Evolutionary conservation across 768 basidiomycete genomes (phyloP), one percentile per base, ranked within the genome.

Genomic region (Collybia sordida): DNA sequence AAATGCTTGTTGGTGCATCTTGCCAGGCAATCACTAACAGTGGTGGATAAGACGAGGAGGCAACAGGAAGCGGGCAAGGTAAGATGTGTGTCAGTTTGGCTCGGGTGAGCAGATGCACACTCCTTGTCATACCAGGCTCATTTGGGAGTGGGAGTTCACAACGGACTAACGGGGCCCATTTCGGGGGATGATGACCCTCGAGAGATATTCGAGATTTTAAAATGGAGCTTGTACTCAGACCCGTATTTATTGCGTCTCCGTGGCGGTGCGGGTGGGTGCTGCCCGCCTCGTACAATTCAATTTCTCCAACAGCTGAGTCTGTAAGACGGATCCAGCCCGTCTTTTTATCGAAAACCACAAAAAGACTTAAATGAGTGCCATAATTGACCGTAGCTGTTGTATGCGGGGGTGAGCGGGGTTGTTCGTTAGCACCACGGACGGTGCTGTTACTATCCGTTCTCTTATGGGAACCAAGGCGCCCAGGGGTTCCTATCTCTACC

Each of bases 281-380:
- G 3, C 65, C 66, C 25, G 71, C 72, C 34, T 78, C 76, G 52
- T 74, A 78, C 47, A 91, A 67, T 36, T 88, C 83, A 21, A 93
- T 74, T 63, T 93, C 91, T 27, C 85, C 81, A 6, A 91, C 91
- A 19, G 87, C 84, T 24, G 91, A 82, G 64, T 93, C 90, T 4
- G 82, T 80, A 19, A 93, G 63, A 18, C 91, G 86, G 56, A 93
- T 91, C 67, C 89, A 71, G n/a, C 83, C 81, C 2, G 90, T 90
- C 60, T 89, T 93, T 70, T 93, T 93, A 65, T 93, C 91, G 62
- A 93, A 93, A 19, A 85, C 71, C 49, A 90, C 82, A 60, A 92
- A 92, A n/a, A 93, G 69, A 56, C 82, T 83, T 59, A 89, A 80
- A 56, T 91, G 89, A 4, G 79, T 78, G 17, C 85, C 85, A 59